These are phyloP conservation scores for Fraxinus angustifolia DNA, from an alignment of 305 asterid species.

Conservation along the genomic window DNA sequence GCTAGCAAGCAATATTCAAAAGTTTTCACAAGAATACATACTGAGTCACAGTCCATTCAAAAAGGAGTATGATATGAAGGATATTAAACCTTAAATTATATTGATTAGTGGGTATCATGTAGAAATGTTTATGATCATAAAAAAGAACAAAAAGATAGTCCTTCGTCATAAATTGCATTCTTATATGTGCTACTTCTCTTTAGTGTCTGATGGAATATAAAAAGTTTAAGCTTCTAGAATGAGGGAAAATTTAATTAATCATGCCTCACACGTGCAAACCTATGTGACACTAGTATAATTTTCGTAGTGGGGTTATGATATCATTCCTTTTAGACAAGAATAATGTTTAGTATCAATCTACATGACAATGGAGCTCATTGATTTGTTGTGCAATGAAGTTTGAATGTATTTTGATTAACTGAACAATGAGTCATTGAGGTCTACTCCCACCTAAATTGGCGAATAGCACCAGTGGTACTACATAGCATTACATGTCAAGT, in stretches of 20 bases:
- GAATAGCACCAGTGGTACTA: too few species aligned
- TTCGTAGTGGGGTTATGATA: neutral
- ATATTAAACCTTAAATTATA: neutral
- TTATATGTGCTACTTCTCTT: neutral
- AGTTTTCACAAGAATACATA: slow-evolving; percentile 34
- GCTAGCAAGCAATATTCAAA: slow-evolving; percentile 34
- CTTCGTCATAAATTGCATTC: neutral
- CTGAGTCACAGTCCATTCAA: slow-evolving; percentile 40
- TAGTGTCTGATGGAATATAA: neutral
- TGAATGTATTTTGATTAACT: neutral
- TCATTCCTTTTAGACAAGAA: neutral
- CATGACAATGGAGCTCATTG: neutral
- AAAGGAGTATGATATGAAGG: slow-evolving; percentile 28
- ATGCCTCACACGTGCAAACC: neutral
- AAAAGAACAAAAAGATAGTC: neutral
- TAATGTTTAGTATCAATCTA: neutral
- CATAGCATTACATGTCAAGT: neutral
- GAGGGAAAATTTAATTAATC: neutral
- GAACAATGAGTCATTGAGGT: neutral
- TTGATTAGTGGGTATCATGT: neutral
- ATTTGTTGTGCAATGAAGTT: neutral
- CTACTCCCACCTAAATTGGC: neutral
- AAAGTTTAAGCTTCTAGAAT: neutral
- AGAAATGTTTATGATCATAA: neutral
- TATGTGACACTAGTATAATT: neutral